Base-by-base conservation (phyloP, 2,329 filamentous ascomycete genomes). In the Erysiphe pisi region DNA sequence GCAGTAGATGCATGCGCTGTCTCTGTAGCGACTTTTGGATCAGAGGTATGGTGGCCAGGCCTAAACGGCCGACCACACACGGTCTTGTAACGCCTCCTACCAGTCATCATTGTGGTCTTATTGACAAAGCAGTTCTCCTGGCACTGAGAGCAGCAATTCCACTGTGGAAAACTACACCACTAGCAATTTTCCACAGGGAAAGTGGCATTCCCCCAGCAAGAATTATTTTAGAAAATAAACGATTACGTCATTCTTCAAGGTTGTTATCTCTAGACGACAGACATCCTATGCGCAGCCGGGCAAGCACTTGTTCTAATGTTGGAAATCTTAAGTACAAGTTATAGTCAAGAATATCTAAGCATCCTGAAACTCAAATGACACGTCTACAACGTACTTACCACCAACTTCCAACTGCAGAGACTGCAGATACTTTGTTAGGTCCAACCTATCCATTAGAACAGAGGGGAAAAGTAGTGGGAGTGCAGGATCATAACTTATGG, bases 291-390 rank as follows among this genome's bases (percentile, higher is more conserved):
- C 63, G 63, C 8, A 70, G 25, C n/a, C 4, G 31, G 4, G 63
- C 63, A 12, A 70, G 6, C 4, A 43, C 40, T 11, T 70, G 25
- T 70, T 28, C 63, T 18, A 40, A 70, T 43, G 1, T 40, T 36
- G n/a, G 63, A 12, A 70, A 3, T 31, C 63, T 40, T 9, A 70
- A 70, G n/a, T 70, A 70, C 58, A 28, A 65, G n/a, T 65, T n/a
- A 8, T 6, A 65, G 6, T 18, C 58, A 65, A 65, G 22, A 3
- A 25, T 65, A 65, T 22, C 58, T 2, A 22, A 65, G 25, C 25
- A 65, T 31, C 58, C 9, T 0, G 58, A 25, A 25, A 22, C 58
- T 31, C 1, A 25, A 25, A 65, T 65, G 58, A 22, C 58, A 25
- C 58, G 12, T 12, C 4, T 65, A 65, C 58, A 65, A 65, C 58